A percentile compares a stretch with the other conserved stretches of the same genome.
These are phyloP conservation scores for Pleomassaria siparia DNA, from an alignment of 2,329 filamentous ascomycete species.

Conservation along the genomic window DNA sequence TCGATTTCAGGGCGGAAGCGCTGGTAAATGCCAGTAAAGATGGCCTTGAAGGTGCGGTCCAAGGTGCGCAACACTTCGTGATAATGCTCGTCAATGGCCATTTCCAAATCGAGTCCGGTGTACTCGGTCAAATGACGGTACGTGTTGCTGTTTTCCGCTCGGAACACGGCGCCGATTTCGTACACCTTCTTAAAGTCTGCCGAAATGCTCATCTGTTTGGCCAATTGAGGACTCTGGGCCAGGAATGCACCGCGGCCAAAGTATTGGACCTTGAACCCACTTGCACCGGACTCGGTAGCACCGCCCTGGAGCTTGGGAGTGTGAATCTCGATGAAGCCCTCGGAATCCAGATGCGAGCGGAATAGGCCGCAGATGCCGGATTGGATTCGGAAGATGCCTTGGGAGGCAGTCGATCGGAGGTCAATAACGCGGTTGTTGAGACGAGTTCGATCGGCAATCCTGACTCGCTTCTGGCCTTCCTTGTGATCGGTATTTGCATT, in stretches of 20 bases:
- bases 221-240: slow-evolving; percentile 87
- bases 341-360: slow-evolving; percentile 70
- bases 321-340: slow-evolving; percentile 89
- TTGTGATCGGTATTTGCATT: slow-evolving; percentile 54
- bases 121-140: slow-evolving; percentile 94
- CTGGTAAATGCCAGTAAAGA: slow-evolving; percentile 71
- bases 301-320: slow-evolving; percentile 89
- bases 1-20: slow-evolving; percentile 73
- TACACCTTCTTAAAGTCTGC: slow-evolving; percentile 88
- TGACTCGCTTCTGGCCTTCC: slow-evolving; percentile 59
- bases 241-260: slow-evolving; percentile 85
- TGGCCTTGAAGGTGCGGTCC: slow-evolving; percentile 78
- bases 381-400: slow-evolving; percentile 85
- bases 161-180: slow-evolving; percentile 87
- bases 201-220: slow-evolving; percentile 90
- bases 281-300: slow-evolving; percentile 87
- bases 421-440: slow-evolving; percentile 79
- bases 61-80: slow-evolving; percentile 81
- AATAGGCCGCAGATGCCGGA: slow-evolving; percentile 79
- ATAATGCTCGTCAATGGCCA: slow-evolving; percentile 87
- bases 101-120: slow-evolving; percentile 89
- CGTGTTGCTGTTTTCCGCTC: slow-evolving; percentile 93
- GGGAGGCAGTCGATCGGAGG: slow-evolving; percentile 80
- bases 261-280: slow-evolving; percentile 90
- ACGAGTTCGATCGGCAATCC: slow-evolving; percentile 72